Conservation (phyloP, 345 rosid genomes). For the Camelina sativa region DNA sequence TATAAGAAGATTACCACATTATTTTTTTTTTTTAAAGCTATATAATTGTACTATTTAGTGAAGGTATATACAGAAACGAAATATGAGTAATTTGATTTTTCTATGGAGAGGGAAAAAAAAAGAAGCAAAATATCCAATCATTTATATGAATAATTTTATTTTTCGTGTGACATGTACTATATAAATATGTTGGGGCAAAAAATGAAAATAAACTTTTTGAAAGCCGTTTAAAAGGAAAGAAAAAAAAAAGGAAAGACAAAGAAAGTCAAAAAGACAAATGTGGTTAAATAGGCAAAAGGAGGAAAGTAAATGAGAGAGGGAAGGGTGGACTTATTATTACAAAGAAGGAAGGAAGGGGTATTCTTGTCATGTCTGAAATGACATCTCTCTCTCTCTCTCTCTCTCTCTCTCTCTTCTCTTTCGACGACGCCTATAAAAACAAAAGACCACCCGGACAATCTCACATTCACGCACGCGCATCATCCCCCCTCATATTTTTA, state of each 20-base stretch:
- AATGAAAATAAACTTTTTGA: background rate
- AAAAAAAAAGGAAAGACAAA: constrained; percentile 12
- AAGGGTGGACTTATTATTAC: constrained; percentile 30
- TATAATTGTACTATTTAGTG: background rate
- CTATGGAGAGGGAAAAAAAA: too few species aligned
- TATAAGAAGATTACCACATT: background rate
- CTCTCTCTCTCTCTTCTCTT: background rate
- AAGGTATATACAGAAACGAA: background rate
- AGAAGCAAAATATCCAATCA: background rate
- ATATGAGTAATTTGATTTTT: constrained; percentile 11
- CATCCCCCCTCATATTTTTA: background rate
- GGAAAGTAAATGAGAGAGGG: background rate
- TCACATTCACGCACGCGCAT: constrained; percentile 45
- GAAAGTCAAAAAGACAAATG: constrained; percentile 43
- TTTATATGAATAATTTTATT: background rate
- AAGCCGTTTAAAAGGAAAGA: constrained; percentile 38
- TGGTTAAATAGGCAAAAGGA: constrained; percentile 31
- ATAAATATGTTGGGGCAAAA: background rate
- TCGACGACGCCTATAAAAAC: constrained; percentile 35
- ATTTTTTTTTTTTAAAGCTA: background rate
- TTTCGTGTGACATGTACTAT: background rate
- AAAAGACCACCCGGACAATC: constrained; percentile 15
- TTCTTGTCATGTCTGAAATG: constrained; percentile 22
- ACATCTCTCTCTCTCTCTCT: background rate
- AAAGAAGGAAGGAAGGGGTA: constrained; percentile 25